phyloP scores from a whole-genome alignment of 177 flowering plant genomes.

The Tripterygium wilfordii region DNA sequence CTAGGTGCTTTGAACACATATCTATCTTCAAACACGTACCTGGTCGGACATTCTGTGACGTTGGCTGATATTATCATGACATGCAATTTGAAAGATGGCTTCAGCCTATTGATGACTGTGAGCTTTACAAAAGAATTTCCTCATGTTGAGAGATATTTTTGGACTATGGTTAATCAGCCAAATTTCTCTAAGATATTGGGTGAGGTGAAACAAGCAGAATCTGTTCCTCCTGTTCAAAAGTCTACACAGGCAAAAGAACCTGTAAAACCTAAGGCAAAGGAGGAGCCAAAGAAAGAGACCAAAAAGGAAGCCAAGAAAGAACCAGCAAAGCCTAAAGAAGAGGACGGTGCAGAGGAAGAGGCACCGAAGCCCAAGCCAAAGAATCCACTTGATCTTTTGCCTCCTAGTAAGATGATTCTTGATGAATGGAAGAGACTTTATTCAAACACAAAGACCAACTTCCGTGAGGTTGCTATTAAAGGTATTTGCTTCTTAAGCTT shows the following conservation, averaged over 20 bases:
- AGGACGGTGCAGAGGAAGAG: slow-evolving; percentile 57
- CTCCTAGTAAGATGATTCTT: slow-evolving; percentile 86
- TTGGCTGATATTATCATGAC: slow-evolving; percentile 70
- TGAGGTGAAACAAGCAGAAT: slow-evolving; percentile 68
- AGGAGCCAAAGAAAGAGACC: slow-evolving; percentile 48
- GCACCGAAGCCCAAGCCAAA: slow-evolving; percentile 92
- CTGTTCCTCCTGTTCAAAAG: slow-evolving; percentile 67
- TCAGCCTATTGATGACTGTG: slow-evolving; percentile 45
- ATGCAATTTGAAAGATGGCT: slow-evolving; percentile 61
- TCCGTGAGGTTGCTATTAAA: slow-evolving; percentile 95
- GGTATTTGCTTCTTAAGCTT: slow-evolving; percentile 44
- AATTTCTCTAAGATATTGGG: slow-evolving; percentile 64
- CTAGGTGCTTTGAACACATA: slow-evolving; percentile 62
- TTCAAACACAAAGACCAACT: slow-evolving; percentile 92
- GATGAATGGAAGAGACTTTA: slow-evolving; percentile 99
- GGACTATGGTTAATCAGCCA: slow-evolving; percentile 96
- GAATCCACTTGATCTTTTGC: slow-evolving; percentile 88
- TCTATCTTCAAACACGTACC: slow-evolving; percentile 69
- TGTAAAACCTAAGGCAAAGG: slow-evolving; percentile 57
- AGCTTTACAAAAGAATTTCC: slow-evolving; percentile 82
- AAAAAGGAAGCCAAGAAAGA: slow-evolving; percentile 48
- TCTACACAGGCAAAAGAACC: slow-evolving; percentile 57
- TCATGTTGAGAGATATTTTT: slow-evolving; percentile 93
- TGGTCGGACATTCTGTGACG: slow-evolving; percentile 68
- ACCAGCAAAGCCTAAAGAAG: slow-evolving; percentile 42